phyloP scores from a whole-genome alignment of 2,329 filamentous ascomycete genomes.

The Rhynchosporium secalis region DNA sequence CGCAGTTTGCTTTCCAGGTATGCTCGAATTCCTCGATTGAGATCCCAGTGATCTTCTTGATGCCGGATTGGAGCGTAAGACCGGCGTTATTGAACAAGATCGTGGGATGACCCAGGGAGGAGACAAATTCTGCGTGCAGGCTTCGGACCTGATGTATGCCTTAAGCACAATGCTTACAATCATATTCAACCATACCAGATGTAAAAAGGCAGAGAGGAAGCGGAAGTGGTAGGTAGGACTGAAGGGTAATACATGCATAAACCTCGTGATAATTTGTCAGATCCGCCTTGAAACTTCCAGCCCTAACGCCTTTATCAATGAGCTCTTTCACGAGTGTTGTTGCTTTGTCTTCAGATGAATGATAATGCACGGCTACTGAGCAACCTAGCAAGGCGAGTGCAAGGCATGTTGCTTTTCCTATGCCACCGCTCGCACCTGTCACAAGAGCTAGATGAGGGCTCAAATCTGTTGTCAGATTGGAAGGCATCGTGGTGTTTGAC shows the following conservation, averaged over 20 bases:
- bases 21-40: slow-evolving; percentile 32
- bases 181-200: no score
- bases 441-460: slow-evolving; percentile 39
- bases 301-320: slow-evolving; percentile 36
- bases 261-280: slow-evolving; percentile 40
- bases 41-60: slow-evolving; percentile 29
- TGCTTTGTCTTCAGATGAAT: slow-evolving; percentile 37
- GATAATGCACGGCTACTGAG: slow-evolving; percentile 47
- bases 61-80: slow-evolving; percentile 19
- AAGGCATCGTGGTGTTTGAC: neutral
- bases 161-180: neutral
- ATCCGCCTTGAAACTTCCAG: slow-evolving; percentile 42
- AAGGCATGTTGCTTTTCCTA: slow-evolving; percentile 45
- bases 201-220: no score
- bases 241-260: slow-evolving; percentile 9
- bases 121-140: slow-evolving; percentile 20
- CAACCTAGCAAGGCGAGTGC: slow-evolving; percentile 44
- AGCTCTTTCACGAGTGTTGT: slow-evolving; percentile 35
- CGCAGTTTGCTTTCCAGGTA: slow-evolving; percentile 33
- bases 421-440: slow-evolving; percentile 47
- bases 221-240: neutral
- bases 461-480: slow-evolving; percentile 25
- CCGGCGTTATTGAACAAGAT: slow-evolving; percentile 36
- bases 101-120: slow-evolving; percentile 22
- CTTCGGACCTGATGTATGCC: slow-evolving; percentile 16